Percentiles rank a stretch among this genome's conserved stretches.
phyloP scores from a whole-genome alignment of 2,329 filamentous ascomycete genomes.

The Cytospora mali region DNA sequence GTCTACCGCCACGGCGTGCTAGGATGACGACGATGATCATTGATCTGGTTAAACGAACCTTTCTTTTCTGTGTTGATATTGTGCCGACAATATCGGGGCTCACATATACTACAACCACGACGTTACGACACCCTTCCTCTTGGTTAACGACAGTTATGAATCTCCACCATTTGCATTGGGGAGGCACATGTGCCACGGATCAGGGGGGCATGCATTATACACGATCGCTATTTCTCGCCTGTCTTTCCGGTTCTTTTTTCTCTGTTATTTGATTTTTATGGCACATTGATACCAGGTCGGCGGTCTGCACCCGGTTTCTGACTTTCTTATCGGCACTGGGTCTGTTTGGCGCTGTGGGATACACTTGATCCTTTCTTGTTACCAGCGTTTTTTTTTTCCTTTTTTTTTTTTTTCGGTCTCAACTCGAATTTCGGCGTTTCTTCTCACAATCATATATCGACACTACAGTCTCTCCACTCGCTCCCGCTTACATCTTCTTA shows the following conservation, averaged over 20 bases:
- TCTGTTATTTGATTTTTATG: slow-evolving; percentile 13
- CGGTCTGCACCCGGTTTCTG: slow-evolving; percentile 20
- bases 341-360: slow-evolving; percentile 20
- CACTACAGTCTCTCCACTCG: not conserved
- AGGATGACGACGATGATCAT: not conserved
- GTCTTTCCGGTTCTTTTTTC: too few relatives aligned
- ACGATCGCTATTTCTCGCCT: slow-evolving; percentile 16
- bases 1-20: slow-evolving; percentile 33
- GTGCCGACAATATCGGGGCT: not conserved
- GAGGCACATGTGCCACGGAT: slow-evolving; percentile 13
- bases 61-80: slow-evolving; percentile 12
- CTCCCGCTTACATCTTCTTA: slow-evolving; percentile 6
- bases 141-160: slow-evolving; percentile 14
- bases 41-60: not conserved
- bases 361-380: not conserved
- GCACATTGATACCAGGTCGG: slow-evolving; percentile 28
- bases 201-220: slow-evolving; percentile 11
- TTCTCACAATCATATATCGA: not conserved
- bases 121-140: slow-evolving; percentile 21
- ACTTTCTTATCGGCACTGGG: not conserved
- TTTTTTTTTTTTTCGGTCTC: not conserved
- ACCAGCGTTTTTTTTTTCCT: slow-evolving; percentile 1
- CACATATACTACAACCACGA: slow-evolving; percentile 16
- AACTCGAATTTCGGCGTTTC: not conserved
- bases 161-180: slow-evolving; percentile 12